Evolutionary conservation across 2,329 filamentous ascomycete genomes (phyloP), one percentile per base, ranked within the genome.

Genomic region (Sclerotinia trifoliorum): DNA sequence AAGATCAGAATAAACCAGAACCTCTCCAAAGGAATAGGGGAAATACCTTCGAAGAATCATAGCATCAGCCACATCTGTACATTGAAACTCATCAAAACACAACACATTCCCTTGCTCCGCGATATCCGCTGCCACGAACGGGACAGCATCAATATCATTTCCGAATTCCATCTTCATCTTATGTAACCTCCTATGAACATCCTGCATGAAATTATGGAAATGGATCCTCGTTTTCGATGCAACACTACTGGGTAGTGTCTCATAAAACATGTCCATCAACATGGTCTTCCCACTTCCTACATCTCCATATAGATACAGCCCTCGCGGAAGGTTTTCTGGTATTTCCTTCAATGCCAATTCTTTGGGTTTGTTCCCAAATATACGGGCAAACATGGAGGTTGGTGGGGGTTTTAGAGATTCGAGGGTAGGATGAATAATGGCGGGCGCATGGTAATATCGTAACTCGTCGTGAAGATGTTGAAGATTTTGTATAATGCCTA

Each of bases 121-220:
- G 77, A 99, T 95, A 77, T 95, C 90, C n/a, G 94, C 95, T 2
- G 94, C 94, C 24, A 98, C 90, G 77, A 96, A 95, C 0, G 94
- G 94, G 56, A 98, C 86, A 0, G 88, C 92, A 79, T 99, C 95
- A 51, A 97, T 85, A 74, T 97, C 93, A 77, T 89, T 93, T 42
- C 95, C 95, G 78, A 96, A 87, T 74, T 89, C 82, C 85, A 95
- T 90, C 82, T 97, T 97, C 80, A 96, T 89, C 77, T 88, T 88
- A 81, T 98, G 95, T 75, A 98, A 82, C 70, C 94, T 86, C 79
- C 90, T 93, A 81, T 99, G 95, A 61, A 98, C 90, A 79, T 96
- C 92, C 79, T 98, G 95, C 95, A 99, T 99, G 83, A 99, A 99
- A 79, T 97, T 97, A 83, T 98, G 93, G 80, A 99, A 99, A 82